These are phyloP conservation scores for Mortierella sp. DNA, from an alignment of 371 early-diverging fungal species.

Conservation along the genomic window DNA sequence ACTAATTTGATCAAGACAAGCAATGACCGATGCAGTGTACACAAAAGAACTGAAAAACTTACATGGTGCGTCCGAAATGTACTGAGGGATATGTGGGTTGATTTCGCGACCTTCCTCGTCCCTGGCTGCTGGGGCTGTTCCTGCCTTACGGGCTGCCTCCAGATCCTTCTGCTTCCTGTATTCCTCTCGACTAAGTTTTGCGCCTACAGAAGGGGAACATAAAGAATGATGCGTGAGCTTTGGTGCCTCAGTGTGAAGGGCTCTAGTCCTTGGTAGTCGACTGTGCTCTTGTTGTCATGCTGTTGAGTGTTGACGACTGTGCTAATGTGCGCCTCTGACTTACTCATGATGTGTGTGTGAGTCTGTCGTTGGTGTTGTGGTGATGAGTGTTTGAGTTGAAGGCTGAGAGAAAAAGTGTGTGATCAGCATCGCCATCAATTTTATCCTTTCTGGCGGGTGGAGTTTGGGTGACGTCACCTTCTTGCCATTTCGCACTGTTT, in stretches of 20 bases:
- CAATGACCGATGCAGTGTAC: no score
- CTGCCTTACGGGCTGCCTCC: conserved; percentile 92
- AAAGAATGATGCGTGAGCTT: neutral
- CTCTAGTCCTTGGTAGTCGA: neutral
- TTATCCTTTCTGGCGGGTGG: neutral
- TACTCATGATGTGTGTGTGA: conserved; percentile 25
- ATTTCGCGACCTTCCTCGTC: conserved; percentile 95
- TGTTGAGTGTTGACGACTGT: neutral
- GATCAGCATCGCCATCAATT: neutral
- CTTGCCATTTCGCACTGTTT: no score
- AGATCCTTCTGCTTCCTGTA: conserved; percentile 88
- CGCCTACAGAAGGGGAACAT: conserved; percentile 24
- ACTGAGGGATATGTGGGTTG: conserved; percentile 99
- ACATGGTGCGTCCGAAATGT: conserved; percentile 96
- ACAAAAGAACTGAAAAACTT: conserved; percentile 18
- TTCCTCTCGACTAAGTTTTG: conserved; percentile 87
- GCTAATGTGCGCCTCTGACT: neutral
- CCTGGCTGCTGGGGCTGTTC: conserved; percentile 90
- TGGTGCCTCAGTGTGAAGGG: no score
- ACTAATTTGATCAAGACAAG: no score
- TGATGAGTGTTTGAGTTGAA: neutral
- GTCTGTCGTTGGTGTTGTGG: neutral
- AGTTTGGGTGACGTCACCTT: neutral
- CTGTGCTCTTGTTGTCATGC: neutral
- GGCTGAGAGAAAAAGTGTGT: neutral